phyloP scores from a whole-genome alignment of 371 early-diverging fungal species.

The Hamiltosporidium magnivora region DNA sequence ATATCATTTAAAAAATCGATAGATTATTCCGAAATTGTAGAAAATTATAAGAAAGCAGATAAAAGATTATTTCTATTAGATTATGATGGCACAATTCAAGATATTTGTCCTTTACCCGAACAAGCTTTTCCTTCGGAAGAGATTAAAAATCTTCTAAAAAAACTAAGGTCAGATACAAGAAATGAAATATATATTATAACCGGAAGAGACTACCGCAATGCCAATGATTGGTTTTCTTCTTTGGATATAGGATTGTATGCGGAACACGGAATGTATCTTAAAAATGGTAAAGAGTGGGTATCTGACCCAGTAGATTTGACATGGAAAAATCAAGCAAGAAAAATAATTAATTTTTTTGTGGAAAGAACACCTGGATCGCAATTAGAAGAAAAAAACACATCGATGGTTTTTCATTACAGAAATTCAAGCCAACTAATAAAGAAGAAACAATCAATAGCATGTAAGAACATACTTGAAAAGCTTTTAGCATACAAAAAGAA shows the following conservation, averaged over 20 bases:
- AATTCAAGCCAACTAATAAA: constrained; percentile 4
- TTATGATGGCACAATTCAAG: constrained; percentile 56
- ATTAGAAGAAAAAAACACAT: constrained; percentile 50
- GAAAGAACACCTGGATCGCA: constrained; percentile 46
- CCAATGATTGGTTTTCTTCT: constrained; percentile 48
- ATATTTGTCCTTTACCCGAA: constrained; percentile 33
- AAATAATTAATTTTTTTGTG: constrained; percentile 28
- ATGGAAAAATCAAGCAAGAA: constrained; percentile 23
- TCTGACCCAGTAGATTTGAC: constrained; percentile 5
- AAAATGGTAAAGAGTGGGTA: constrained; percentile 39
- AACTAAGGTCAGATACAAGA: constrained; percentile 22
- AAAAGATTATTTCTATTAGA: constrained; percentile 42
- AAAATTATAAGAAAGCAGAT: constrained; percentile 1
- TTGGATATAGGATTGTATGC: constrained; percentile 47
- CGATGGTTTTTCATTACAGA: constrained; percentile 53
- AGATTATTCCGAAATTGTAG: background rate
- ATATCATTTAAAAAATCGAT: background rate
- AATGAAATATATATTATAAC: constrained; percentile 42
- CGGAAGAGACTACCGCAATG: constrained; percentile 42
- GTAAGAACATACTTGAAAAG: constrained; percentile 23
- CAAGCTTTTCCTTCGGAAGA: constrained; percentile 43
- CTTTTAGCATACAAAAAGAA: constrained; percentile 19
- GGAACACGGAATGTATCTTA: constrained; percentile 50
- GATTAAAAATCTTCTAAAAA: constrained; percentile 28
- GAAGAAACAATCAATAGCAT: constrained; percentile 24